A percentile compares a stretch with the other conserved stretches of the same genome.
These are phyloP conservation scores for Metschnikowia corniflorae DNA, from an alignment of 805 yeast genomes.

Conservation along the genomic window DNA sequence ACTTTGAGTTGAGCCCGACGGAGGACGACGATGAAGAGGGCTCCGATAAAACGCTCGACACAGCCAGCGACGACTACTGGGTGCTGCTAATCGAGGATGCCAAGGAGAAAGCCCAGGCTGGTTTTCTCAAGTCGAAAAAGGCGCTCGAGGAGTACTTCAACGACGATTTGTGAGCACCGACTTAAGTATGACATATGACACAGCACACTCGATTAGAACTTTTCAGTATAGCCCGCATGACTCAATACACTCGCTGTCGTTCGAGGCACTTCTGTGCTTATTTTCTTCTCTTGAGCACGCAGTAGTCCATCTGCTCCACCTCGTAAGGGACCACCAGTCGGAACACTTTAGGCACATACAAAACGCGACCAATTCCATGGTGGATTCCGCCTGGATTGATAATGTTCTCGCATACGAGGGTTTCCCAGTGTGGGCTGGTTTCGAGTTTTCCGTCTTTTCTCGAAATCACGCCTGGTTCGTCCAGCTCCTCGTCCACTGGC, in stretches of 20 bases:
- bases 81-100: conserved; percentile 50
- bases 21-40: conserved; percentile 14
- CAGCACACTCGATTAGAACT: too few species aligned
- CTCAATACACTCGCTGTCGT: not conserved
- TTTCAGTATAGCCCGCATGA: too few species aligned
- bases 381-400: conserved; percentile 54
- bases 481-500: conserved; percentile 41
- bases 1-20: conserved; percentile 21
- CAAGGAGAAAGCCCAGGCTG: conserved; percentile 46
- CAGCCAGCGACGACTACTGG: conserved; percentile 35
- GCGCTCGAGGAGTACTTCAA: conserved; percentile 54
- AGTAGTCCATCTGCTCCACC: conserved; percentile 49
- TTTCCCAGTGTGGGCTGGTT: conserved; percentile 43
- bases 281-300: conserved; percentile 26
- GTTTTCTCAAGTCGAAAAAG: conserved; percentile 47
- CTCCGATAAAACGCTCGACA: conserved; percentile 9
- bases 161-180: conserved; percentile 17
- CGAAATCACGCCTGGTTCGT: conserved; percentile 32
- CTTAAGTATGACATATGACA: too few species aligned
- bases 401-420: conserved; percentile 45
- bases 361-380: conserved; percentile 48
- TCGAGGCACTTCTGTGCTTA: not conserved
- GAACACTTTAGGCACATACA: conserved; percentile 45
- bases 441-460: conserved; percentile 15
- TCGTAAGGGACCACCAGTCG: conserved; percentile 27